Evolutionary conservation across 306 rosid genomes (phyloP).

Genomic region (Inga oerstediana): DNA sequence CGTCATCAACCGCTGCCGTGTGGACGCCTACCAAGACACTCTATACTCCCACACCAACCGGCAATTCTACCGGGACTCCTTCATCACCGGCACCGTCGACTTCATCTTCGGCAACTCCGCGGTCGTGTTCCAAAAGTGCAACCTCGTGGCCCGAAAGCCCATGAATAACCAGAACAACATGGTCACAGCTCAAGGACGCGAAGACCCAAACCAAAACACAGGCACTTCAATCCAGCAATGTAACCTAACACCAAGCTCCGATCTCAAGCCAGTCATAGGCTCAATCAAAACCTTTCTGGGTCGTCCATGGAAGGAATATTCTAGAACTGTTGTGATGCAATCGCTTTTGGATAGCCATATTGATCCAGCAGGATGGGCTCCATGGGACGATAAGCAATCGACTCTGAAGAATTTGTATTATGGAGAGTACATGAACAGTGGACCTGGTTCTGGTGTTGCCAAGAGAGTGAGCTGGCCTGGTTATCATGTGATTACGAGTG

Average conservation of each 20-base stretch:
- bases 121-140: conserved; percentile 54
- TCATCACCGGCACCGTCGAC: conserved; percentile 57
- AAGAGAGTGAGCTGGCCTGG: conserved; percentile 65
- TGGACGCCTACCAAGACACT: conserved; percentile 63
- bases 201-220: conserved; percentile 50
- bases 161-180: conserved; percentile 49
- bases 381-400: conserved; percentile 46
- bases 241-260: conserved; percentile 36
- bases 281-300: conserved; percentile 41
- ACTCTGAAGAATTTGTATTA: conserved; percentile 49
- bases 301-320: conserved; percentile 62
- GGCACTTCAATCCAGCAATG: conserved; percentile 61
- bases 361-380: conserved; percentile 57
- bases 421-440: conserved; percentile 53
- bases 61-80: conserved; percentile 59
- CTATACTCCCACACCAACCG: conserved; percentile 58
- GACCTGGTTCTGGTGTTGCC: conserved; percentile 51
- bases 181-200: conserved; percentile 63
- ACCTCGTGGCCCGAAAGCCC: conserved; percentile 48
- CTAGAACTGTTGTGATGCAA: conserved; percentile 60
- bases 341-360: conserved; percentile 44
- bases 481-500: conserved; percentile 42
- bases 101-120: conserved; percentile 66
- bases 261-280: conserved; percentile 54
- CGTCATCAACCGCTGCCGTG: conserved; percentile 59